Evolutionary conservation across 495 filamentous ascomycete species (phyloP).

Genomic region (Mytilinidion resinicola): DNA sequence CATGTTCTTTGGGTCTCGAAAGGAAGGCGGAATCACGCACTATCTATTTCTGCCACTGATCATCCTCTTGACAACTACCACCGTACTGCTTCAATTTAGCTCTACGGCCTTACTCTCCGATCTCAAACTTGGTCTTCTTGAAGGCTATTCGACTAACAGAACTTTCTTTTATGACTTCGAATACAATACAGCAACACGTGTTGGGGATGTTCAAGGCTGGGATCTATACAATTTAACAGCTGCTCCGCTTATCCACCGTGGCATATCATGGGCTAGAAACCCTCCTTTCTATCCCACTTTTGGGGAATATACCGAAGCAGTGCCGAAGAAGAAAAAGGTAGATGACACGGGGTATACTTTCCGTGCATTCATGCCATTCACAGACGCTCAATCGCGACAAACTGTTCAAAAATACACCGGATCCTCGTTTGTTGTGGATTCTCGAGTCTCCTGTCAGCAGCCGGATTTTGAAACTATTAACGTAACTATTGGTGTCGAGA

Average conservation of each 20-base stretch:
- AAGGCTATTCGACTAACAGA: neutral
- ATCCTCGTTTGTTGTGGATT: neutral
- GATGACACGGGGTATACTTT: neutral
- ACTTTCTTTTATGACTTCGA: neutral
- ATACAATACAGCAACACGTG: neutral
- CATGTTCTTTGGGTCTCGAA: neutral
- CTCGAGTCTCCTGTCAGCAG: neutral
- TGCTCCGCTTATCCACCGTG: neutral
- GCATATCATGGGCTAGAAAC: neutral
- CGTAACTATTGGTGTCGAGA: neutral
- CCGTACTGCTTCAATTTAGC: neutral
- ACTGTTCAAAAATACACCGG: neutral
- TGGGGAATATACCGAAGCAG: neutral
- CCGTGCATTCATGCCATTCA: neutral
- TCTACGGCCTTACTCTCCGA: neutral
- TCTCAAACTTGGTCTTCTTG: neutral
- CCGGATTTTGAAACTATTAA: neutral
- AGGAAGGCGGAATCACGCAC: neutral
- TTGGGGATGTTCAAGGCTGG: neutral
- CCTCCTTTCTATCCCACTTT: neutral
- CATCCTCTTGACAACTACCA: neutral
- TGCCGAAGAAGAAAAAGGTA: neutral
- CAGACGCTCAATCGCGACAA: neutral
- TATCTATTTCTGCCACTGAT: neutral
- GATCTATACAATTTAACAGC: neutral